Base-by-base conservation (phyloP, 2,329 filamentous ascomycete species). In the Ophiosphaerella korrae region DNA sequence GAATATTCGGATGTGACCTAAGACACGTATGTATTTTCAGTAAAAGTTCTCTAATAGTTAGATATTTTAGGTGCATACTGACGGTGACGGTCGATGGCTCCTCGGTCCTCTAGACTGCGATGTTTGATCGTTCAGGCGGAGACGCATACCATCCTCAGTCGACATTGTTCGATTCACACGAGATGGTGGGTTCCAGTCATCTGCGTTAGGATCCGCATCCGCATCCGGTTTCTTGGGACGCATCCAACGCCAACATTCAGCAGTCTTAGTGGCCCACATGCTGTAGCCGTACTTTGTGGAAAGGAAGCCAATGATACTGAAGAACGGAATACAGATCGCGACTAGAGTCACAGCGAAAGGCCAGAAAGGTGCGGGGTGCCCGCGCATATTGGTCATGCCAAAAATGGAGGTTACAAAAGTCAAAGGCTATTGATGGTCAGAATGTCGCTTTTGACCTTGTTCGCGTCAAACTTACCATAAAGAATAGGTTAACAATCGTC, bases 351-450 rank as follows among this genome's bases (percentile, higher is more conserved):
- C 63, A 13, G 70, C 76, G 48, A 79, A 78, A 4, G 65, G 62
- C 63, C 72, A 70, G 45, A 71, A 77, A 5, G 53, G 59, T 12
- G 62, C 55, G 5, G 71, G 70, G 2, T 72, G 58, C 1, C 62
- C 66, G 1, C 72, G 66, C 75, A 79, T 78, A 49, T 78, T 77
- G 1, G 74, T 77, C 75, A 78, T 79, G 34, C 83, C 82, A 52
- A 82, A 84, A 44, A 86, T 79, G 31, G 79, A 82, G 57, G 83
- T 85, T 6, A 85, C 83, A 63, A 86, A 86, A 0, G 82, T 85
- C 18, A 86, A 69, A 2, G 84, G 84, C 60, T 64, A 24, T 23
- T 3, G 5, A 24, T 18, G 23, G 31, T 45, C 7, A 23, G 16
- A 37, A 23, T 6, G 16, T 7, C 18, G 13, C 8, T 18, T 13